Base-by-base conservation (phyloP, 768 basidiomycete species). In the Rhizopogon vesiculosus region DNA sequence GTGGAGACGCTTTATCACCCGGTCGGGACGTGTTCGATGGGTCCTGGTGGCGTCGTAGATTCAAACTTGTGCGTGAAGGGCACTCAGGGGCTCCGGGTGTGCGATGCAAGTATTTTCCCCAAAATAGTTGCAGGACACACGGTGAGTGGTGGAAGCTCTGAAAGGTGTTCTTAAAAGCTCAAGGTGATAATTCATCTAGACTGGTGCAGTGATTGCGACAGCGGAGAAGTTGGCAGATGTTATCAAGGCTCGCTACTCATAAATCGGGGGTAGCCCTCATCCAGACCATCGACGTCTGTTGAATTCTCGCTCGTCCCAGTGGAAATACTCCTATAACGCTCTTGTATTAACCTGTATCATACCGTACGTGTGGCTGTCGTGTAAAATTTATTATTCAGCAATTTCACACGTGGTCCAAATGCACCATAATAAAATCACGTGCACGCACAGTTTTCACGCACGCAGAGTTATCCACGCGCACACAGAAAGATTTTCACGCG, bases 1-100 rank as follows among this genome's bases (percentile, higher is more conserved):
- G 51, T 70, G 12, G 71, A 74, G 53, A 79, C 78, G 1, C 50
- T 78, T 33, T 81, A 74, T 59, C 76, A 79, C 57, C 78, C 77
- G 0, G 56, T 71, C 53, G 74, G 57, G 48, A 25, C 48, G n/a
- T 28, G 53, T 48, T 9, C 54, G 57, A 58, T 58, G n/a, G 57
- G 54, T 19, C 46, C 25, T 15, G 39, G 42, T 19, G 57, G 76
- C 31, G 77, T 78, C 7, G 74, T 78, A 18, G 75, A 76, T 43
- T 56, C 74, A 18, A 56, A 61, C 41, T 56, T 78, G 49, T 55
- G 65, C 35, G 77, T 78, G 35, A 63, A 76, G 42, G 77, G 76
- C 5, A 61, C 74, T 28, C 55, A 61, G 51, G 65, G 68, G 42
- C 63, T 78, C 55, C 58, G 77, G 22, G 64, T 77, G 18, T 70